These are phyloP conservation scores for Saccharomyces mikatae DNA, from an alignment of 805 yeast genomes.

Conservation along the genomic window DNA sequence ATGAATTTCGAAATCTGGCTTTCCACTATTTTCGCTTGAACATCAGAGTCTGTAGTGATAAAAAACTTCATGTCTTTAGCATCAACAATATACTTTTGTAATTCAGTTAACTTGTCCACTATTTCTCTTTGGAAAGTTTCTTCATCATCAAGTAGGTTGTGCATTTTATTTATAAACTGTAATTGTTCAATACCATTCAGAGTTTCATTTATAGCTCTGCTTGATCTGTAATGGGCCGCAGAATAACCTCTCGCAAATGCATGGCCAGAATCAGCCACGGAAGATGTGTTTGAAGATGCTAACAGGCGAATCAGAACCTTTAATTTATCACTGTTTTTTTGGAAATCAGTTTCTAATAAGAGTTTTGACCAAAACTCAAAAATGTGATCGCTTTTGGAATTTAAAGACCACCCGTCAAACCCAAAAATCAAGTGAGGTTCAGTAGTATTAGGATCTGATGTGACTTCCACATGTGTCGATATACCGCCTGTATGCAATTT, in stretches of 20 bases:
- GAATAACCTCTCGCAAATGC: constrained; percentile 67
- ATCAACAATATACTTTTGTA: constrained; percentile 39
- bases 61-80: constrained; percentile 43
- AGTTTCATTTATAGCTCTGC: constrained; percentile 53
- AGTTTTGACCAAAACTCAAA: constrained; percentile 62
- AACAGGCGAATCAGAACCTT: constrained; percentile 62
- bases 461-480: constrained; percentile 49
- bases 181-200: constrained; percentile 74
- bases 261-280: constrained; percentile 84
- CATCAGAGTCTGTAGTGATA: constrained; percentile 49
- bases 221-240: constrained; percentile 51
- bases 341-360: constrained; percentile 60
- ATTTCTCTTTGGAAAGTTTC: constrained; percentile 44
- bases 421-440: constrained; percentile 47
- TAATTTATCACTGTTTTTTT: constrained; percentile 55
- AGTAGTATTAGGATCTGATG: constrained; percentile 46
- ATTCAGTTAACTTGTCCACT: constrained; percentile 53
- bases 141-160: constrained; percentile 42
- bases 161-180: constrained; percentile 55
- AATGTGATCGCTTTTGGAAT: constrained; percentile 51
- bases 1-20: constrained; percentile 27
- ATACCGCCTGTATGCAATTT: constrained; percentile 81
- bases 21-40: constrained; percentile 17
- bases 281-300: constrained; percentile 69
- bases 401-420: constrained; percentile 62